These are phyloP conservation scores for Xylariaceae sp. DNA, from an alignment of 2,329 filamentous ascomycete species.

Conservation along the genomic window DNA sequence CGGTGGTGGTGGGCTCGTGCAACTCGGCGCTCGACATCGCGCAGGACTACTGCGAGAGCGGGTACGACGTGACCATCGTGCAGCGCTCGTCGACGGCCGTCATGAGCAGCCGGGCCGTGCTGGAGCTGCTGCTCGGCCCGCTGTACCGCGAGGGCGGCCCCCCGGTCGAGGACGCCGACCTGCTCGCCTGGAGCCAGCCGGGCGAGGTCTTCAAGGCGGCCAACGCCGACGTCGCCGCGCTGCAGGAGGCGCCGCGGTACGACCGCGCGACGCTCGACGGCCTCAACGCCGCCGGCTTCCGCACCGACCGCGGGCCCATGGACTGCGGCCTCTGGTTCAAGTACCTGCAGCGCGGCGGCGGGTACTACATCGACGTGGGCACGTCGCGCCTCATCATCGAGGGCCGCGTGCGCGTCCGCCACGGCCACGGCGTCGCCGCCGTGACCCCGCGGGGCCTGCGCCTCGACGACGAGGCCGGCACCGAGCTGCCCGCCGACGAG, in stretches of 20 bases:
- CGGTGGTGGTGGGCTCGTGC: slow-evolving; percentile 49
- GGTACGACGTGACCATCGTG: slow-evolving; percentile 52
- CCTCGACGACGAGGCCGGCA: slow-evolving; percentile 44
- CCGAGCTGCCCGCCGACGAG: slow-evolving; percentile 43
- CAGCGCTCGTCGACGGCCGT: slow-evolving; percentile 52
- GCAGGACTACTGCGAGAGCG: slow-evolving; percentile 50
- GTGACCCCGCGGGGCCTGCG: slow-evolving; percentile 33
- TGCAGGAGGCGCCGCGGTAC: slow-evolving; percentile 25
- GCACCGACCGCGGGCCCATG: slow-evolving; percentile 48
- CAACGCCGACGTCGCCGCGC: slow-evolving; percentile 38
- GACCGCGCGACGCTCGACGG: slow-evolving; percentile 37
- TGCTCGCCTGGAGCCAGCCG: slow-evolving; percentile 51
- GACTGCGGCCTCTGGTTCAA: slow-evolving; percentile 48
- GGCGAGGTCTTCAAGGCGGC: slow-evolving; percentile 52
- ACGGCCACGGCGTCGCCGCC: slow-evolving; percentile 39
- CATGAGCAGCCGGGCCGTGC: slow-evolving; percentile 40
- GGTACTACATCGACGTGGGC: slow-evolving; percentile 54
- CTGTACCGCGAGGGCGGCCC: slow-evolving; percentile 46
- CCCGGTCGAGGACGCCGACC: slow-evolving; percentile 58
- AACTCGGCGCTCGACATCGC: slow-evolving; percentile 54
- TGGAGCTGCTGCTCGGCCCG: slow-evolving; percentile 44
- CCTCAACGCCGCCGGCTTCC: slow-evolving; percentile 49
- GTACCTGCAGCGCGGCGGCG: slow-evolving; percentile 53
- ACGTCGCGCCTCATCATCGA: slow-evolving; percentile 45
- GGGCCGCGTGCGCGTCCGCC: slow-evolving; percentile 47